phyloP scores from a whole-genome alignment of 495 filamentous ascomycete species.

The Podospora didyma region DNA sequence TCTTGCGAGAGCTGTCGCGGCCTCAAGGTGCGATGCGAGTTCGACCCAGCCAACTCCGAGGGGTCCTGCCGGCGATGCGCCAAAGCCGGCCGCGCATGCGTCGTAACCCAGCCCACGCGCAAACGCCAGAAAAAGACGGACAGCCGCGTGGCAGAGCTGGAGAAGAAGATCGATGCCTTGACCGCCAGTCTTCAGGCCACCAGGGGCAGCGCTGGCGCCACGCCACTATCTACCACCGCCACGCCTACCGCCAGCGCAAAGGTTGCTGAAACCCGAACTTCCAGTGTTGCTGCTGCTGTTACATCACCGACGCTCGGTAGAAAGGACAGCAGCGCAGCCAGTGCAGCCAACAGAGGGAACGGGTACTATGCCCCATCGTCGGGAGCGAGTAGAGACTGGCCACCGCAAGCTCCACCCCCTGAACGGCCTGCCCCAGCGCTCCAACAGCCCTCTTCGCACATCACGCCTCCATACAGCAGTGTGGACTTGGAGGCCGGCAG shows the following conservation, averaged over 20 bases:
- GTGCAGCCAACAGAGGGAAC: neutral
- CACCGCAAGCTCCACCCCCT: neutral
- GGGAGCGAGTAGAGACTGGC: neutral
- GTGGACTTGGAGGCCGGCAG: neutral
- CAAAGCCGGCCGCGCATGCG: conserved; percentile 73
- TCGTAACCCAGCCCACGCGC: conserved; percentile 76
- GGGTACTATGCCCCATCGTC: neutral
- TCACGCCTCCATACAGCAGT: too few species aligned
- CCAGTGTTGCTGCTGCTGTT: neutral
- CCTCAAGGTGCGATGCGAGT: conserved; percentile 87
- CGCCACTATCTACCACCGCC: neutral
- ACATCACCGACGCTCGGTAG: neutral
- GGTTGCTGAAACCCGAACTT: neutral
- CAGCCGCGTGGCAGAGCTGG: conserved; percentile 84
- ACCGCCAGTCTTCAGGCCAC: conserved; percentile 69
- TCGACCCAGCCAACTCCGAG: conserved; percentile 57
- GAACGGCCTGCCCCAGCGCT: conserved; percentile 2
- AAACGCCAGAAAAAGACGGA: conserved; percentile 95
- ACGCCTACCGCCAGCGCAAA: neutral
- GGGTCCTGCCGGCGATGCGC: conserved; percentile 79
- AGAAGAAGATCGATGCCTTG: conserved; percentile 89
- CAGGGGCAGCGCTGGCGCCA: conserved; percentile 25
- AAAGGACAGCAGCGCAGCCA: neutral
- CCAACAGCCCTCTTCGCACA: neutral
- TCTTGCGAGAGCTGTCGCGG: conserved; percentile 90